Percentiles rank a stretch among this genome's conserved stretches.
These are phyloP conservation scores for Wickerhamiella bombiphila DNA, from an alignment of 805 yeast genomes.

Conservation along the genomic window DNA sequence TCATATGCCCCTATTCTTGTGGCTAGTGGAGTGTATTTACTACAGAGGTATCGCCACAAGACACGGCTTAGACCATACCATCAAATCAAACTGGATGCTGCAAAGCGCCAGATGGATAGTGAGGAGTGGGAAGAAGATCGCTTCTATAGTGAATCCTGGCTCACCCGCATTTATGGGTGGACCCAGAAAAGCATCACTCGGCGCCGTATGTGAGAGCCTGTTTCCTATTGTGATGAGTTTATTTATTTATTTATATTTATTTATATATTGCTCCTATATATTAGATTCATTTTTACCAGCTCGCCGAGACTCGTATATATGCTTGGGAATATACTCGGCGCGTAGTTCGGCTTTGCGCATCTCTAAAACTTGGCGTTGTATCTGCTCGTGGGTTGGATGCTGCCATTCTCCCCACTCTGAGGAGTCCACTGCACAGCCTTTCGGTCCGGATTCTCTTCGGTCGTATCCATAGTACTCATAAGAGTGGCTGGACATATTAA, in stretches of 20 bases:
- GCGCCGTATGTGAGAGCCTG: not conserved
- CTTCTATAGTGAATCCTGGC: constrained; percentile 9
- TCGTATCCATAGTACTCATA: too few species aligned
- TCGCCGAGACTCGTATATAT: too few species aligned
- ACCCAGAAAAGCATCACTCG: not conserved
- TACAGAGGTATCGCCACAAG: constrained; percentile 43
- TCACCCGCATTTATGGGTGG: constrained; percentile 1
- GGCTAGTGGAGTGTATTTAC: constrained; percentile 33
- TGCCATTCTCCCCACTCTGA: too few species aligned
- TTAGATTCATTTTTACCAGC: not conserved
- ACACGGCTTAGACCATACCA: constrained; percentile 53
- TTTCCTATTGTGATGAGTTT: not conserved
- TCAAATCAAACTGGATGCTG: constrained; percentile 63
- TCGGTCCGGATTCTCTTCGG: too few species aligned
- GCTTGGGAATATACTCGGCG: too few species aligned
- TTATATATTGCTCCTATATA: not conserved
- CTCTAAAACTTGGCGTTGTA: too few species aligned
- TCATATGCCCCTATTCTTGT: constrained; percentile 42
- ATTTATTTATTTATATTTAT: constrained; percentile 1
- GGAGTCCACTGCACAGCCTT: too few species aligned
- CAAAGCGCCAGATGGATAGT: constrained; percentile 11
- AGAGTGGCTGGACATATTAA: too few species aligned
- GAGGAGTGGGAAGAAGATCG: constrained; percentile 19
- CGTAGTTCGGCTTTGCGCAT: too few species aligned
- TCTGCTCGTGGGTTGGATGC: too few species aligned